These are phyloP conservation scores for Candida freyschussii DNA, from an alignment of 1,139 yeast species.

Conservation along the genomic window DNA sequence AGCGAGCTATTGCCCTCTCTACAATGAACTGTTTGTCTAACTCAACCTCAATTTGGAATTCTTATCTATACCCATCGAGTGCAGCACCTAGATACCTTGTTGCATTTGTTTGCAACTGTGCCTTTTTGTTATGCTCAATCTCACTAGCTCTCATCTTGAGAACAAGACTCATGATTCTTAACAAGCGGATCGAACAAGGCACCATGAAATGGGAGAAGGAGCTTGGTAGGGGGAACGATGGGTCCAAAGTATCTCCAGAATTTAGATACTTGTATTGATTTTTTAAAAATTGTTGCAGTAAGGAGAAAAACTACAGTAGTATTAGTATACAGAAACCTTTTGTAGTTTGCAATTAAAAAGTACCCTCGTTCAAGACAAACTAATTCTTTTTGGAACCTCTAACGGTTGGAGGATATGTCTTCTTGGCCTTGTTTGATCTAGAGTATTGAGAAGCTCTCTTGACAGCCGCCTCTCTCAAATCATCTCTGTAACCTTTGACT, in stretches of 20 bases:
- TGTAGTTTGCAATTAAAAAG: no score
- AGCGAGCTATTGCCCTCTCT: conserved; percentile 49
- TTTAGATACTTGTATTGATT: conserved; percentile 36
- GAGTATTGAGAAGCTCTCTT: conserved; percentile 41
- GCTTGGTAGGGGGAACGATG: conserved; percentile 40
- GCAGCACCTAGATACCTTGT: conserved; percentile 41
- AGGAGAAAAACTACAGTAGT: no score
- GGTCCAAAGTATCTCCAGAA: conserved; percentile 38
- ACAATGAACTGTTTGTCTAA: conserved; percentile 48
- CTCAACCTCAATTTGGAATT: conserved; percentile 51
- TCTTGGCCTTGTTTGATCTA: conserved; percentile 34
- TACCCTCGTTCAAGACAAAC: no score
- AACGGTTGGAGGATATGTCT: conserved; percentile 28
- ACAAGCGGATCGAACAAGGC: conserved; percentile 41
- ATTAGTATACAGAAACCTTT: no score
- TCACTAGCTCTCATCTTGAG: conserved; percentile 37
- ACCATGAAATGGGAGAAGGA: conserved; percentile 50
- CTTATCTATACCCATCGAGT: conserved; percentile 41
- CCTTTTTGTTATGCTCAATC: conserved; percentile 39
- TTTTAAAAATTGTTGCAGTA: neutral
- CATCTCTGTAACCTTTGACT: conserved; percentile 43
- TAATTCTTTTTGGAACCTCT: conserved; percentile 17
- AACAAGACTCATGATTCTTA: conserved; percentile 35
- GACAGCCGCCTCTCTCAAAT: conserved; percentile 41
- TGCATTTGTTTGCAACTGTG: conserved; percentile 48